These are phyloP conservation scores for Funneliformis caledonium DNA, from an alignment of 371 early-diverging fungal species.

Conservation along the genomic window DNA sequence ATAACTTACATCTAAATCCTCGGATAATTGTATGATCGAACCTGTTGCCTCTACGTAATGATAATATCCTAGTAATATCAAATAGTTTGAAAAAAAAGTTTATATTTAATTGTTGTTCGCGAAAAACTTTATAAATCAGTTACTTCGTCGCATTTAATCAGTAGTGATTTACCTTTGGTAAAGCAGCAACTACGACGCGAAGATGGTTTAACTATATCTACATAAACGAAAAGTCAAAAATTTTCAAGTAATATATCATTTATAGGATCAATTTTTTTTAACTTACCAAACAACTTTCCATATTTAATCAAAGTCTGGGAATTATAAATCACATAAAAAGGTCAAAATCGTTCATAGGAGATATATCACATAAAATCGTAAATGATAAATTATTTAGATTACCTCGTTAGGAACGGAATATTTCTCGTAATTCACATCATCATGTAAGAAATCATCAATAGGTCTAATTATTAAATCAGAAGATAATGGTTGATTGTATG, in stretches of 20 bases:
- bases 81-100: not conserved
- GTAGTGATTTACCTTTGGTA: slow-evolving; percentile 66
- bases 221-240: not conserved
- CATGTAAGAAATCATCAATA: not conserved
- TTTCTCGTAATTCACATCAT: not conserved
- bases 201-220: slow-evolving; percentile 73
- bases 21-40: slow-evolving; percentile 66
- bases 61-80: slow-evolving; percentile 57
- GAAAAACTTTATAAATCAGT: no score
- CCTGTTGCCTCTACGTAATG: slow-evolving; percentile 83
- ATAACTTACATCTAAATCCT: slow-evolving; percentile 55
- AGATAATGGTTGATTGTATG: not conserved
- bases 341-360: slow-evolving; percentile 37
- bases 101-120: not conserved
- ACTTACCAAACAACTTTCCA: slow-evolving; percentile 55
- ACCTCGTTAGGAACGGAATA: slow-evolving; percentile 14
- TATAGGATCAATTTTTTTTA: not conserved
- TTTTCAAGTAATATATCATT: not conserved
- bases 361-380: not conserved
- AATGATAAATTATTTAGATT: not conserved
- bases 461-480: not conserved
- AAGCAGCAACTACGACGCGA: slow-evolving; percentile 79
- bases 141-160: not conserved
- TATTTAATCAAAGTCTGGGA: slow-evolving; percentile 61
- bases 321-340: slow-evolving; percentile 11